Base-by-base conservation (phyloP, 179 eudicot genomes). In the Camellia oleifera region DNA sequence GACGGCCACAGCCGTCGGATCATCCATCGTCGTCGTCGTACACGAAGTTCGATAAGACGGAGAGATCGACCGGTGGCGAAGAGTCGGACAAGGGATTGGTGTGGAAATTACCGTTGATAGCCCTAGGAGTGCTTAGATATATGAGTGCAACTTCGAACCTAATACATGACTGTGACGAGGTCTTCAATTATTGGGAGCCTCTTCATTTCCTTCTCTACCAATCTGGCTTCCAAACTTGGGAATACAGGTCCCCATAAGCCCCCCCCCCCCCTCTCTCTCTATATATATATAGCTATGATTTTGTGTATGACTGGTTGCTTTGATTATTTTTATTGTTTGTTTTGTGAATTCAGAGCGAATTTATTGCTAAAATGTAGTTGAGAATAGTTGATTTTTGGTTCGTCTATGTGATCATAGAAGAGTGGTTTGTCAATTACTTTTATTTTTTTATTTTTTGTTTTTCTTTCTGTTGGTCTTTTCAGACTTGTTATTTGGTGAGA, bases 161-260 rank as follows among this genome's bases (percentile, higher is more conserved):
- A 67, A 88, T 96, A n/a, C 99, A 96, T 77, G 99, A 96, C 79
- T 96, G 99, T 79, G 99, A 96, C 40, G 99, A 96, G 85, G 98
- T 93, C 20, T 96, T 96, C 84, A 96, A 96, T 90, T 96, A 96
- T 67, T 96, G 99, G 99, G 98, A 96, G 87, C 99, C 99, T 75
- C 94, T 96, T 63, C 99, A 96, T 74, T 94, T 70, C 56, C 82
- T 96, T 26, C 88, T 96, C 64, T 92, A 87, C 80, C 91, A 90
- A 40, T 90, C 98, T 62, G 98, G 99, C 42, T 96, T 96, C 70
- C 99, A 96, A 73, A 96, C 99, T 79, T 94, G 99, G 99, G 99
- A 96, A 80, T 96, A 96, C 83, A 92, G 99, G 99, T 94, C 44
- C 40, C 44, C 40, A 3, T 26, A 13, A 20, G 5, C 72, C 4